A percentile compares a stretch with the other conserved stretches of the same genome.
Evolutionary conservation across 345 rosid genomes (phyloP).

Genomic region (Syzygium jambos): DNA sequence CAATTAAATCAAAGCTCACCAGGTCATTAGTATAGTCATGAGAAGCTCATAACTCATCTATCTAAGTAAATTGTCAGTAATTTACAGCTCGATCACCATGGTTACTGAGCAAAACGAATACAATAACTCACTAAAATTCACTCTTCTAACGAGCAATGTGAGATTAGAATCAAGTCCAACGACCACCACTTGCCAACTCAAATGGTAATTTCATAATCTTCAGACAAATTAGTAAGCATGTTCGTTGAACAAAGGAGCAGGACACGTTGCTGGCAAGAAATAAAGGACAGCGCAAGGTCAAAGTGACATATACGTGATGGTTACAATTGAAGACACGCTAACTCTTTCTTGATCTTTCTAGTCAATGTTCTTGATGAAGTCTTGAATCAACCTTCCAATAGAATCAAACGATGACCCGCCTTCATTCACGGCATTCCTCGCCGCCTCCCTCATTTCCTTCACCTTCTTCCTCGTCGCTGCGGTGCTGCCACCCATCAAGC

Average conservation of each 20-base stretch:
- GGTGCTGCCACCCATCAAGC: constrained; percentile 18
- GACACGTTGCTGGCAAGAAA: not conserved
- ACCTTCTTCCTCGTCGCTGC: constrained; percentile 17
- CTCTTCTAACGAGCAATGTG: not conserved
- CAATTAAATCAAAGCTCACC: not conserved
- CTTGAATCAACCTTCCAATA: constrained; percentile 11
- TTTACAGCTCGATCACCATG: not conserved
- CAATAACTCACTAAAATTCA: not conserved
- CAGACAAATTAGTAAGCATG: not conserved
- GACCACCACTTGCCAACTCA: too few relatives aligned
- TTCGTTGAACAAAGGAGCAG: not conserved
- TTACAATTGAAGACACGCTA: not conserved
- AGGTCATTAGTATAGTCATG: not conserved
- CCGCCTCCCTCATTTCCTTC: constrained; percentile 5
- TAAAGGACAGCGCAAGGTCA: not conserved
- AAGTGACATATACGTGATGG: not conserved
- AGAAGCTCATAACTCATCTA: not conserved
- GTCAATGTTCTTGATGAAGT: constrained; percentile 1
- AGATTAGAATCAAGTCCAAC: not conserved
- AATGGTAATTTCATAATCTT: not conserved
- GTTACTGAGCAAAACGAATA: not conserved
- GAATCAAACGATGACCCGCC: constrained; percentile 29
- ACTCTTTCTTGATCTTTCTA: not conserved
- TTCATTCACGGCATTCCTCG: not conserved
- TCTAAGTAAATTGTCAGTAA: not conserved